A percentile compares a stretch with the other conserved stretches of the same genome.
Conservation (phyloP, 169 alveolate species). For the Eimeria tenella region DNA sequence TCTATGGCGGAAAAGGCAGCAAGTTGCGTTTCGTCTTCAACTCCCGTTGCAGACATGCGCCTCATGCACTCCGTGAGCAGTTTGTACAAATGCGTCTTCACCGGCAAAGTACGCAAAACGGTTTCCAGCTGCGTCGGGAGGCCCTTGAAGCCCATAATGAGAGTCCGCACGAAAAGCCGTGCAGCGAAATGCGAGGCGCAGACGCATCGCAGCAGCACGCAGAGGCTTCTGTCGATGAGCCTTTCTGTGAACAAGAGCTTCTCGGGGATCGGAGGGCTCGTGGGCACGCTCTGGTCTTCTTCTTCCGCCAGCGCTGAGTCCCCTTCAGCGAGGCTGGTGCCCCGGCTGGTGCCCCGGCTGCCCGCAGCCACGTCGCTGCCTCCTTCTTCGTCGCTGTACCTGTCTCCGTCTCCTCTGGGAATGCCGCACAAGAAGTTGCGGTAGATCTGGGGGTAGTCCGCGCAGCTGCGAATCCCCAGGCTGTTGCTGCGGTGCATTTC, state of each 20-base stretch:
- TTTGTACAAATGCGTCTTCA: slow-evolving; percentile 22
- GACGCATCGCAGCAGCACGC: slow-evolving; percentile 16
- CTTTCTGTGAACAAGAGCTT: slow-evolving; percentile 14
- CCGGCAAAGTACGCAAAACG: slow-evolving; percentile 21
- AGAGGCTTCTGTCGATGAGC: slow-evolving; percentile 6
- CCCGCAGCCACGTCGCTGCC: neutral
- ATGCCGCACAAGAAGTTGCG: neutral
- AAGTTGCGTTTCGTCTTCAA: neutral
- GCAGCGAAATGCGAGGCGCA: slow-evolving; percentile 11
- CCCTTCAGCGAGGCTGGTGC: slow-evolving; percentile 26
- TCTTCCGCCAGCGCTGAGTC: neutral
- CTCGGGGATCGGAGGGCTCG: neutral
- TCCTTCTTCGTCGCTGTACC: slow-evolving; percentile 5
- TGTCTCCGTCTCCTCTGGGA: neutral
- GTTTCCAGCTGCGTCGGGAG: slow-evolving; percentile 56
- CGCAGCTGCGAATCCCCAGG: slow-evolving; percentile 26
- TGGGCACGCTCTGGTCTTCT: neutral
- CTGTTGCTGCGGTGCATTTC: slow-evolving; percentile 46
- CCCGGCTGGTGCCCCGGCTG: slow-evolving; percentile 6
- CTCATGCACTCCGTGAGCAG: slow-evolving; percentile 56
- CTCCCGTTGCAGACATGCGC: neutral
- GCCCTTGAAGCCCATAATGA: neutral
- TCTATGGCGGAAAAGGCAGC: neutral
- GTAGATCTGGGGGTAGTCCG: neutral
- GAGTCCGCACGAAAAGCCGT: slow-evolving; percentile 3